Evolutionary conservation across 1,139 yeast species (phyloP).

Genomic region (Candida sp.): DNA sequence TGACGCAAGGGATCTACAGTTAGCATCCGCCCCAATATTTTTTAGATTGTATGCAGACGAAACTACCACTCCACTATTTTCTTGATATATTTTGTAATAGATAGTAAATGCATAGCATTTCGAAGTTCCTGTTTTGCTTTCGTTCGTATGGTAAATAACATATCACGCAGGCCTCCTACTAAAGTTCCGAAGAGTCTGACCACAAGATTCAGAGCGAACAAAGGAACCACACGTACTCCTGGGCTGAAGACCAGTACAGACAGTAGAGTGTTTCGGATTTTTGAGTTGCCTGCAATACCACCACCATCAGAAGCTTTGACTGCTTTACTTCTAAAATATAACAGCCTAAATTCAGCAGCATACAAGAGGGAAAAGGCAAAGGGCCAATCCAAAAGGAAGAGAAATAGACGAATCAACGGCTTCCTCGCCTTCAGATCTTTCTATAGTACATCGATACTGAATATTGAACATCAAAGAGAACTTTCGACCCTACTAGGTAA

Average conservation of each 20-base stretch:
- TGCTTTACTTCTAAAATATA: constrained; percentile 7
- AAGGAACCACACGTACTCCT: constrained; percentile 1
- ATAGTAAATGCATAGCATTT: background rate
- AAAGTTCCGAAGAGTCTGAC: constrained; percentile 5
- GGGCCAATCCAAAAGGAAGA: background rate
- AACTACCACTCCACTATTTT: background rate
- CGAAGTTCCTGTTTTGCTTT: background rate
- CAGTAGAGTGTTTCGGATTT: constrained; percentile 4
- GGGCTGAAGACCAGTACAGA: constrained; percentile 1
- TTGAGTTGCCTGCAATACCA: constrained; percentile 8
- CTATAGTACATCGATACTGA: constrained; percentile 22
- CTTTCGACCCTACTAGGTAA: constrained; percentile 25
- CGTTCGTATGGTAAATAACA: background rate
- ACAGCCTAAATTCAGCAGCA: constrained; percentile 2
- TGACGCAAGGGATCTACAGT: constrained; percentile 92
- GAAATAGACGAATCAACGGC: constrained; percentile 19
- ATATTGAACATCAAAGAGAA: constrained; percentile 20
- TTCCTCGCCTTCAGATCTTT: constrained; percentile 36
- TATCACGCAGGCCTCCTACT: background rate
- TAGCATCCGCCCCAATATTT: too few species aligned
- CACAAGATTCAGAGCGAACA: constrained; percentile 4
- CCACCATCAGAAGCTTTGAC: constrained; percentile 7
- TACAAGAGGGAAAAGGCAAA: constrained; percentile 1
- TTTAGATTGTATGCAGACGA: too few species aligned
- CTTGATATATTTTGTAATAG: too few species aligned